Base-by-base conservation (phyloP, 2,329 filamentous ascomycete genomes). In the Spiromastix sp. region DNA sequence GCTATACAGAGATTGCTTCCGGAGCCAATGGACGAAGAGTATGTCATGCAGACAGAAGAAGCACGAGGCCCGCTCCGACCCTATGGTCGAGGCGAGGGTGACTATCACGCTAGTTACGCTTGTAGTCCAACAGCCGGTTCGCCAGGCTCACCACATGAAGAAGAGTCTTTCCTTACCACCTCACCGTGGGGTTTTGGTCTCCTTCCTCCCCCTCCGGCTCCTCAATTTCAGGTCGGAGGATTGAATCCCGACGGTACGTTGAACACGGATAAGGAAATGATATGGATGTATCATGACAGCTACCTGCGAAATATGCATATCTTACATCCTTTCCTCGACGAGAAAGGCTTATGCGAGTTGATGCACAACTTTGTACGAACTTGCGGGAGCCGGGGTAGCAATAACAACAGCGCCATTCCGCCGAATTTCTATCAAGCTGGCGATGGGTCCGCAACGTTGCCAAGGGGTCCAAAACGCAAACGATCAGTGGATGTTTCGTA, bases 71-170 rank as follows among this genome's bases (percentile, higher is more conserved):
- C 83, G 5, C 65, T 93, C 26, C 75, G 81, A 16, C 66, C 89
- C 2, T 86, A 81, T 57, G 85, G 85, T 1, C 74, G 79, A 40
- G 86, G 86, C 3, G 85, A 93, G 58, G 83, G 81, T 20, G 65
- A 71, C 17, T 77, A 79, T 47, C 64, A 67, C 34, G 54, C 57
- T 5, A 32, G 31, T 44, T 62, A 60, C 32, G 58, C 58, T 24
- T 47, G 47, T 16, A 60, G 63, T 39, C 54, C 59, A 10, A 53
- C 58, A 6, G 56, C 55, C 10, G n/a, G n/a, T n/a, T 39, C 46
- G 4, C 37, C 41, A 16, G 41, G 48, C 3, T 49, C 41, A 17
- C 42, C 49, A 9, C 43, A 40, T 15, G 47, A 44, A 38, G 48
- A 52, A 19, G 52, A 55, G n/a, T 54, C 60, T 24, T 59, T 60